Conservation (phyloP, 345 rosid genomes). For the Acer saccharum region DNA sequence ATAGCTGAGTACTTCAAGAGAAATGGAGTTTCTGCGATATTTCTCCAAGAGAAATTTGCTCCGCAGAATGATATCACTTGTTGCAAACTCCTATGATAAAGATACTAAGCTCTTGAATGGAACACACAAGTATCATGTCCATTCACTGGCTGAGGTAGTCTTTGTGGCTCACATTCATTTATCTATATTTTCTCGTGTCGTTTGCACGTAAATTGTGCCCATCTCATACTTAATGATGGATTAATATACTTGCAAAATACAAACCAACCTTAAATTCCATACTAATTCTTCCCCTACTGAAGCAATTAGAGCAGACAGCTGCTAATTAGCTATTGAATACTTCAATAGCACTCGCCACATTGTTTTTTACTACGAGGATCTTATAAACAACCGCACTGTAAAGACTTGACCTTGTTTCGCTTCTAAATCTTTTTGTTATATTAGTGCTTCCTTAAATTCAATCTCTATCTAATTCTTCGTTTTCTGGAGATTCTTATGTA, state of each 20-base stretch:
- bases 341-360: slow-evolving; percentile 40
- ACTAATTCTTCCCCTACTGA: slow-evolving; percentile 32
- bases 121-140: slow-evolving; percentile 46
- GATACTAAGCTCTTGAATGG: slow-evolving; percentile 32
- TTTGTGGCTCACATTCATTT: neutral
- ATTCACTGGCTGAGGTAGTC: slow-evolving; percentile 27
- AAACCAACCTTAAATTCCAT: slow-evolving; percentile 37
- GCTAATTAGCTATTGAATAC: slow-evolving; percentile 32
- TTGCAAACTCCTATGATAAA: slow-evolving; percentile 38
- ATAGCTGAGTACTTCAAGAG: slow-evolving; percentile 30
- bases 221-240: neutral
- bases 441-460: neutral
- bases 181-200: neutral
- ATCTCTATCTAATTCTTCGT: too few relatives aligned
- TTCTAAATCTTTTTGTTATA: neutral
- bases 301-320: slow-evolving; percentile 30
- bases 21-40: slow-evolving; percentile 39
- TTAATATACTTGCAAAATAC: slow-evolving; percentile 36
- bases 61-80: slow-evolving; percentile 37
- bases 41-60: slow-evolving; percentile 40
- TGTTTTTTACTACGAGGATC: slow-evolving; percentile 43
- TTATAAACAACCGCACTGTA: slow-evolving; percentile 31
- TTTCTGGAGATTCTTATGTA: slow-evolving; percentile 4
- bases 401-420: neutral
- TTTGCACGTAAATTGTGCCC: neutral